Conservation (phyloP, 1,284 basidiomycete genomes). For the Heterobasidion parviporum region DNA sequence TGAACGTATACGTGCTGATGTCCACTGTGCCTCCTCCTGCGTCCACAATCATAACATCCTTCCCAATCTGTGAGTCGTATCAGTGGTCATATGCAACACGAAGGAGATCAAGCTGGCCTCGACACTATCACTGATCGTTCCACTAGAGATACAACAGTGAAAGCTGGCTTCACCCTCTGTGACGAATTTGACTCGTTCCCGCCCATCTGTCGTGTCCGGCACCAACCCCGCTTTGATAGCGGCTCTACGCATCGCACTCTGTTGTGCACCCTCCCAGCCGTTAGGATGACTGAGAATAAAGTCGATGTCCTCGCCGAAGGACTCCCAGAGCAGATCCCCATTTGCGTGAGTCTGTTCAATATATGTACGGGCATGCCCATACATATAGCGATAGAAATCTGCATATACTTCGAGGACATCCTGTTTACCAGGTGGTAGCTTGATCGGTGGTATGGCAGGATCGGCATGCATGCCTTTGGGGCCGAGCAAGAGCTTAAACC, state of each 20-base stretch:
- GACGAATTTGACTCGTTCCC: constrained; percentile 26
- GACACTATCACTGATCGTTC: constrained; percentile 21
- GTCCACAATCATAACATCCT: constrained; percentile 10
- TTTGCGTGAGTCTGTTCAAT: constrained; percentile 4
- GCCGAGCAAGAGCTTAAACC: neutral
- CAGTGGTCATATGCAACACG: neutral
- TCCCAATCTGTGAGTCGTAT: neutral
- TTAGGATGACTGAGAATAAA: constrained; percentile 29
- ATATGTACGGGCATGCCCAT: neutral
- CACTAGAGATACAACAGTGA: constrained; percentile 30
- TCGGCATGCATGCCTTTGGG: neutral
- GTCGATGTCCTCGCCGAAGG: constrained; percentile 14
- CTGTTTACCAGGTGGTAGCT: constrained; percentile 3
- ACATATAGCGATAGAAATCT: constrained; percentile 8
- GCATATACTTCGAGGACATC: constrained; percentile 7
- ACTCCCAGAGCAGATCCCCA: neutral
- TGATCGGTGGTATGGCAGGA: neutral
- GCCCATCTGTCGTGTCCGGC: constrained; percentile 14
- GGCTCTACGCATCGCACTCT: constrained; percentile 23
- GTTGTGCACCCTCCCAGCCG: constrained; percentile 29
- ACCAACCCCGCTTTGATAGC: constrained; percentile 22
- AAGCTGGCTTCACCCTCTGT: constrained; percentile 39
- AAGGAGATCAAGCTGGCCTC: constrained; percentile 8
- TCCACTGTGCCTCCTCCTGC: constrained; percentile 13
- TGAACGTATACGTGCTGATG: constrained; percentile 9